These are phyloP conservation scores for Boletus bicolor DNA, from an alignment of 768 basidiomycete species.

Conservation along the genomic window DNA sequence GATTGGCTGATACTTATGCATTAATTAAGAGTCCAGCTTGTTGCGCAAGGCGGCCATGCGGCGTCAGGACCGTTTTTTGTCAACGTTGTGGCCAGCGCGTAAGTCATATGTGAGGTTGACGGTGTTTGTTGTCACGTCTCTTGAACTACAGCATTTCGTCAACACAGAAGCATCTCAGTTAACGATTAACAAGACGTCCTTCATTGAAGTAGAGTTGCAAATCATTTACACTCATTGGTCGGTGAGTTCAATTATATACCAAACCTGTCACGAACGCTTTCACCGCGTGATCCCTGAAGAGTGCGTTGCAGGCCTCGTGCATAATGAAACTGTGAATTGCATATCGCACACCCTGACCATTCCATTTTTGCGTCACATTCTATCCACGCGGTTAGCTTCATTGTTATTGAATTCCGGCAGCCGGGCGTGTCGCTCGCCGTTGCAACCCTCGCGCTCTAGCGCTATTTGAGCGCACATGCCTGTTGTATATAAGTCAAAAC, in stretches of 20 bases:
- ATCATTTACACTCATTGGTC: not conserved
- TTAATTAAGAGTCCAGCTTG: not conserved
- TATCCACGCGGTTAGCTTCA: not conserved
- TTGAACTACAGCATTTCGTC: too few species aligned
- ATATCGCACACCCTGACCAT: not conserved
- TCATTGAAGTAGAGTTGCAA: not conserved
- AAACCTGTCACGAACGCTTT: not conserved
- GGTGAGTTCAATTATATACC: not conserved
- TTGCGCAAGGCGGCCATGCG: slow-evolving; percentile 8
- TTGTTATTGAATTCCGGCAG: not conserved
- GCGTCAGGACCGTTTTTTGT: not conserved
- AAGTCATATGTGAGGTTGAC: not conserved
- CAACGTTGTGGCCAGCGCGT: too few species aligned
- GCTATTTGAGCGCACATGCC: slow-evolving; percentile 6
- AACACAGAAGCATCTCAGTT: not conserved
- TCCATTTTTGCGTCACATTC: not conserved
- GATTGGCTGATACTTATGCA: not conserved
- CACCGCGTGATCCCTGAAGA: not conserved
- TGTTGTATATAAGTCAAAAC: not conserved
- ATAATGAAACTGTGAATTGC: slow-evolving; percentile 1
- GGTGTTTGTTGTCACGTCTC: not conserved
- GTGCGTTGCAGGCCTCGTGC: slow-evolving; percentile 5
- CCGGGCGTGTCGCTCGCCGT: not conserved
- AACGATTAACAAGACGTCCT: not conserved
- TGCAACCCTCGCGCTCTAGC: not conserved